A percentile compares a stretch with the other conserved stretches of the same genome.
Conservation (phyloP, 1,284 basidiomycete species). For the Bjerkandera adusta region DNA sequence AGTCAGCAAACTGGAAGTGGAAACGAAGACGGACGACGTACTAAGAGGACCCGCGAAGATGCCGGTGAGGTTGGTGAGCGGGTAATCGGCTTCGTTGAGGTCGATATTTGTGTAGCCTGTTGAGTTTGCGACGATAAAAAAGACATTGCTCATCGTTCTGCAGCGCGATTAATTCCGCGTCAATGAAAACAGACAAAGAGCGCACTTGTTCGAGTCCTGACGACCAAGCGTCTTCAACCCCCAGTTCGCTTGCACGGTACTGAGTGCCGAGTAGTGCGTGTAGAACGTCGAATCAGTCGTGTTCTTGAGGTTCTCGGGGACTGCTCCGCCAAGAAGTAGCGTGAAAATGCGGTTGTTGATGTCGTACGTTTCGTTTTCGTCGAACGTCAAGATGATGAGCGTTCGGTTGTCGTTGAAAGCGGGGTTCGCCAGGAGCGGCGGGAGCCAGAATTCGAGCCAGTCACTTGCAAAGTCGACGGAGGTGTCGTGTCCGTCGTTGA, state of each 20-base stretch:
- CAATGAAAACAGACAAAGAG: neutral
- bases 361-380: slow-evolving; percentile 49
- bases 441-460: slow-evolving; percentile 55
- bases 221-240: slow-evolving; percentile 56
- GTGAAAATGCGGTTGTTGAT: slow-evolving; percentile 48
- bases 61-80: slow-evolving; percentile 24
- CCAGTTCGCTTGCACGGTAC: slow-evolving; percentile 68
- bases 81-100: slow-evolving; percentile 25
- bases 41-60: slow-evolving; percentile 26
- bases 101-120: slow-evolving; percentile 39
- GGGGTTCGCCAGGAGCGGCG: slow-evolving; percentile 45
- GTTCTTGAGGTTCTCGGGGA: slow-evolving; percentile 41
- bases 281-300: slow-evolving; percentile 56
- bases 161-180: neutral
- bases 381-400: slow-evolving; percentile 55
- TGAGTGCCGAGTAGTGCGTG: slow-evolving; percentile 63
- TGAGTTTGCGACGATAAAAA: slow-evolving; percentile 39
- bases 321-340: slow-evolving; percentile 51
- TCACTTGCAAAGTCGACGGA: slow-evolving; percentile 44
- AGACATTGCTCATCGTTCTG: slow-evolving; percentile 45
- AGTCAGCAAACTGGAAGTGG: neutral
- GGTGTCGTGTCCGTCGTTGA: slow-evolving; percentile 62
- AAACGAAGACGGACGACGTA: slow-evolving; percentile 10
- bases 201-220: slow-evolving; percentile 45
- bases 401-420: slow-evolving; percentile 51